Base-by-base conservation (phyloP, 345 rosid genomes). In the Barbarea vulgaris region DNA sequence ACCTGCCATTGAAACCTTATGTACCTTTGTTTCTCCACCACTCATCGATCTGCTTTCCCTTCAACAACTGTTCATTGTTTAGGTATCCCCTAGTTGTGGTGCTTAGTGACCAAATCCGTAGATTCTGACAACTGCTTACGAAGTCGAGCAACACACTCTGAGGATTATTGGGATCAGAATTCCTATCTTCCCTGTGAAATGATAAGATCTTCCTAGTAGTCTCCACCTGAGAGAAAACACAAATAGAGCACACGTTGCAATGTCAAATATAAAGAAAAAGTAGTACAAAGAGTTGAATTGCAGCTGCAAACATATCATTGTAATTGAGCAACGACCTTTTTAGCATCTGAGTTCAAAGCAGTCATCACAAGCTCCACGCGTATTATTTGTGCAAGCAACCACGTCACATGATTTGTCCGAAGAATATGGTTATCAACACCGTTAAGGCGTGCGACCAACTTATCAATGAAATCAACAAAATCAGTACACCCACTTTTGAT, bases 1-100 rank as follows among this genome's bases (percentile, higher is more conserved):
- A 28, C 25, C 65, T 59, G 51, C 58, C 27, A 62, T 19, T 58
- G 33, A n/a, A 50, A 66, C 74, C 33, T 47, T 65, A 70, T 70
- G 73, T 84, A 95, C 98, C 99, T 88, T 95, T 91, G 86, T 83
- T 85, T 81, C 86, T 87, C 99, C 98, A 92, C 98, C 99, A 95
- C 83, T 95, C 99, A 84, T 95, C 97, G 63, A 92, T 95, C 81
- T 92, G 99, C 79, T 88, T 95, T 80, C 98, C 99, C 79, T 92
- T 95, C 81, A 87, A 87, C 79, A 95, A 85, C 67, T 95, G 97
- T 69, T 95, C 98, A 72, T 80, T 89, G 76, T 92, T 95, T 78
- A 92, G 85, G 77, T 83, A 92, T 79, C 87, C 94, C 81, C 99
- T 84, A 25, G 91, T 90, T 73, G 96, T 80, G 62, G 88, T 77